Base-by-base conservation (phyloP, 192 early-diverging fungal species). In the Coemansia sp. region DNA sequence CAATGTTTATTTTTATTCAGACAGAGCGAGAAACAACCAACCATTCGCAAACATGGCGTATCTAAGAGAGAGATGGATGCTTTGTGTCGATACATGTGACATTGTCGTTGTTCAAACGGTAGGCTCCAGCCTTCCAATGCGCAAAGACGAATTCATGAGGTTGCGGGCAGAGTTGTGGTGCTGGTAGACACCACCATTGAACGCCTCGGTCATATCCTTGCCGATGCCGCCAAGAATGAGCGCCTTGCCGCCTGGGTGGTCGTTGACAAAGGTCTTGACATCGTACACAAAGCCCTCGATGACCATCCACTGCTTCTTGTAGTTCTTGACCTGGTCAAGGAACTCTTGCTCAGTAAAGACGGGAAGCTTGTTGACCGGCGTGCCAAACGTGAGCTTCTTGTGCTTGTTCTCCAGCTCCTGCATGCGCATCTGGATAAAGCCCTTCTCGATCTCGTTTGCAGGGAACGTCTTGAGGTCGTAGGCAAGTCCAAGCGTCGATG, bases 91-190 rank as follows among this genome's bases (percentile, higher is more conserved):
- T 9, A 11, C 17, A 45, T 5, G 22, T 3, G 22, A 17, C 10
- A 22, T 45, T 45, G 42, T 22, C 42, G 7, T 19, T 45, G 42
- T 23, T 45, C 42, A 45, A 10, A 45, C 22, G 42, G 42, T 45
- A 9, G 42, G 42, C 17, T 45, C 20, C 42, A 45, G 42, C 22
- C 42, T 45, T 22, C 42, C 17, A 10, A 67, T 58, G 33, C 76
- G 76, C 25, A 79, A 64, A 47, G 77, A 74, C 2, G 71, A 70
- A 64, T 79, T 79, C 77, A 79, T 79, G 56, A 97, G 75, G 75
- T 94, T 91, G 44, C 91, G 81, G 2, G 94, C 94, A 27, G 90
- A 92, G 59, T 93, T 96, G 65, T 88, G 85, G 69, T 97, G 95
- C 68, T 67, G 65, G 42, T 67, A 67, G 58, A 67, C 52, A 52